These are phyloP conservation scores for Aspergillus carbonarius DNA, from an alignment of 2,329 filamentous ascomycete species.

Conservation along the genomic window DNA sequence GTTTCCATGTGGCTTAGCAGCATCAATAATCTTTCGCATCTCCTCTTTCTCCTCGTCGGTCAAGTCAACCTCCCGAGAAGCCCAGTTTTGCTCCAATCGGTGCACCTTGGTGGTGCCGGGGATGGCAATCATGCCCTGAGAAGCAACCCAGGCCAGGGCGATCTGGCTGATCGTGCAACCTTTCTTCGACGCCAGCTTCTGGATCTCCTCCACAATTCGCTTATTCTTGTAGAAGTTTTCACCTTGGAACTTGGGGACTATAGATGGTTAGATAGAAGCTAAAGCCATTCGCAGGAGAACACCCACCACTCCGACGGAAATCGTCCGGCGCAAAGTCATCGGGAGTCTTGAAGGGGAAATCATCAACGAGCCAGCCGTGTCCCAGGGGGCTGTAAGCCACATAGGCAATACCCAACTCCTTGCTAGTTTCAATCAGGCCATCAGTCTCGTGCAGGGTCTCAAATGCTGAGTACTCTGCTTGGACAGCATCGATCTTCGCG, in stretches of 20 bases:
- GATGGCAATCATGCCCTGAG: conserved; percentile 47
- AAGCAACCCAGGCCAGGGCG: conserved; percentile 43
- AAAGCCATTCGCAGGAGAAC: background rate
- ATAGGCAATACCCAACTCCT: conserved; percentile 44
- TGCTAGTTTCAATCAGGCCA: conserved; percentile 43
- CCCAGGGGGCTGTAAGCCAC: conserved; percentile 51
- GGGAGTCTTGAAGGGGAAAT: conserved; percentile 44
- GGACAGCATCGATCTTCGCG: conserved; percentile 49
- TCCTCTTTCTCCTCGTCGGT: conserved; percentile 41
- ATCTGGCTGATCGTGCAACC: conserved; percentile 38
- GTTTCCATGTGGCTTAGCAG: conserved; percentile 39
- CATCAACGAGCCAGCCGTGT: conserved; percentile 50
- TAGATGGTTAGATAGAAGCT: background rate
- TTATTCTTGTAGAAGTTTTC: conserved; percentile 49
- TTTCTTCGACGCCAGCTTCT: conserved; percentile 39
- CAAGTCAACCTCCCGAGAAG: conserved; percentile 37
- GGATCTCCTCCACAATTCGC: conserved; percentile 44
- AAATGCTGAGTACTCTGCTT: conserved; percentile 49
- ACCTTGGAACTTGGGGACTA: conserved; percentile 39
- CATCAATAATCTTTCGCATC: conserved; percentile 42
- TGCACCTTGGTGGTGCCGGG: conserved; percentile 46
- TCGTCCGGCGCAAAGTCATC: conserved; percentile 49
- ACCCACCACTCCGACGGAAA: conserved; percentile 41
- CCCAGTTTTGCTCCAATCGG: conserved; percentile 44
- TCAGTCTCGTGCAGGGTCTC: conserved; percentile 44